Evolutionary conservation across 2,329 filamentous ascomycete species (phyloP), one percentile per base, ranked within the genome.

Genomic region (Amesomyces nigricolor): DNA sequence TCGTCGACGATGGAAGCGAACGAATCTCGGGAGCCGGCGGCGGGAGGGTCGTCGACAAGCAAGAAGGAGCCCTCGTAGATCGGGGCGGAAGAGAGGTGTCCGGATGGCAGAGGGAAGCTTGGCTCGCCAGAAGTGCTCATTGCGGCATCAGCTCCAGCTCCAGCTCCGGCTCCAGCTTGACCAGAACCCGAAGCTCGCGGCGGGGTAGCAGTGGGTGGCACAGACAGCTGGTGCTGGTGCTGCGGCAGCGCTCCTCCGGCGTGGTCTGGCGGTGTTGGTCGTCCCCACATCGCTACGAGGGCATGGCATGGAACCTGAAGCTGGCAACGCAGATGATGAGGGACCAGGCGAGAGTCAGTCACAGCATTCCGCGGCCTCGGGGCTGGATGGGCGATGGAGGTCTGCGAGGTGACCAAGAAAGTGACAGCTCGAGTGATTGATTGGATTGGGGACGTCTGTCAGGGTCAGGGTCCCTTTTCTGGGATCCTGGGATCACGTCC

Each of bases 1-100:
- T 81, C 78, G 72, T 82, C 76, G 64, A 78, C 70, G 58, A 81
- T 78, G 57, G 78, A 80, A 49, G 73, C 67, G 60, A 80, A 69
- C 16, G 78, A 82, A 62, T 77, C 75, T 58, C 77, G 73, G 62
- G 69, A 67, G 50, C 61, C 51, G 40, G 53, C 46, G 51, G 55
- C 51, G 22, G 61, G 58, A 29, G 62, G 59, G 42, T 67, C 67
- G 60, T 66, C 64, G 55, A 61, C 55, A 43, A 64, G 59, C 56
- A 62, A 52, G 46, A 64, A 61, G 47, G 62, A 61, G 47, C 60
- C 62, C 39, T 62, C 59, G 60, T 61, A 40, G 54, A 51, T 54
- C 45, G 62, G 47, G 48, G 58, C 50, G 46, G 61, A 59, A 30
- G 58, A 40, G 35, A 35, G 19, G 30, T 47, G 55, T 50, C 54